Evolutionary conservation across 306 rosid genomes (phyloP).

Genomic region (Luffa aegyptiaca): DNA sequence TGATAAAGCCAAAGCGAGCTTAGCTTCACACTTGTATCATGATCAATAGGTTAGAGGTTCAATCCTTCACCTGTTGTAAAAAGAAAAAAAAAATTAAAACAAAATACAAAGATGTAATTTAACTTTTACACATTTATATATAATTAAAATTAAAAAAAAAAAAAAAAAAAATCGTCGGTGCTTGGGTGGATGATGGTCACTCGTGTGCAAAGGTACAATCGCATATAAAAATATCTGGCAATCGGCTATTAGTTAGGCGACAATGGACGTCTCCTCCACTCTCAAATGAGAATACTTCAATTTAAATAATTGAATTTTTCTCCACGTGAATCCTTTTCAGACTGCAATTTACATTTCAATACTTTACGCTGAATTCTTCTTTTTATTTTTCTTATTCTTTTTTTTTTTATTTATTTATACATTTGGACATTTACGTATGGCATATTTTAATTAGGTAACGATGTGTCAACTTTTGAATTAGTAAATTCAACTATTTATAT

Average conservation of each 20-base stretch:
- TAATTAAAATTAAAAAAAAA: no score
- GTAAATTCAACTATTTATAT: not conserved
- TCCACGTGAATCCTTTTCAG: conserved; percentile 1
- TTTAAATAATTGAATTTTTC: not conserved
- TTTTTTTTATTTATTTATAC: not conserved
- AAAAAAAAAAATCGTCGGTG: not conserved
- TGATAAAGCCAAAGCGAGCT: no score
- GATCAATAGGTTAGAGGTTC: no score
- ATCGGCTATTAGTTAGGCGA: not conserved
- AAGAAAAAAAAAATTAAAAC: no score
- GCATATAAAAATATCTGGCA: not conserved
- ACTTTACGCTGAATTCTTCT: not conserved
- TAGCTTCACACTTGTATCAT: no score
- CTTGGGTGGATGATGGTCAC: not conserved
- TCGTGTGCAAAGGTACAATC: not conserved
- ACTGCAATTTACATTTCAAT: not conserved
- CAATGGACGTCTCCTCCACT: not conserved
- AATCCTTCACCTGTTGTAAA: no score
- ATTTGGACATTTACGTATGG: not conserved
- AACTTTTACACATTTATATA: no score
- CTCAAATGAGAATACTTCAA: not conserved
- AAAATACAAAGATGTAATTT: no score
- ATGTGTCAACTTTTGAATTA: not conserved
- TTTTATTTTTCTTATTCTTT: not conserved
- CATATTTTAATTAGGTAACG: not conserved